phyloP scores from a whole-genome alignment of 2,329 filamentous ascomycete species.

The Ascochyta pisi region DNA sequence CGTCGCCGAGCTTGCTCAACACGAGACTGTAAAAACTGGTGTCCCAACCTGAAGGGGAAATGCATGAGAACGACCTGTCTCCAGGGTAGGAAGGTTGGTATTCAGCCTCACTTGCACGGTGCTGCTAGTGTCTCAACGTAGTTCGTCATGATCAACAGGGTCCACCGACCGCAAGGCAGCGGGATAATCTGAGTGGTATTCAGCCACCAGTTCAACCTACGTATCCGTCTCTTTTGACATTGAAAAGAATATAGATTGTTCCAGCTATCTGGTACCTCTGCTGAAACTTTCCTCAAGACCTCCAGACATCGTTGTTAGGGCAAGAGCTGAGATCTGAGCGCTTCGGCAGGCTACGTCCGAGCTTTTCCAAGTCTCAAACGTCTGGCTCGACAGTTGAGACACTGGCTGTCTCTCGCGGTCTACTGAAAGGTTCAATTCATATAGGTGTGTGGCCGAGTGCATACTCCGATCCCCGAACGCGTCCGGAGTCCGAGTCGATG shows the following conservation, averaged over 20 bases:
- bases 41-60: slow-evolving; percentile 9
- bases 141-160: slow-evolving; percentile 16
- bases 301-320: no score
- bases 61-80: slow-evolving; percentile 2
- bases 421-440: neutral
- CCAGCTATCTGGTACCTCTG: no score
- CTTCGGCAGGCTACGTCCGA: no score
- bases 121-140: slow-evolving; percentile 14
- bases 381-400: neutral
- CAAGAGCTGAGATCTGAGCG: no score
- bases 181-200: neutral
- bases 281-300: no score
- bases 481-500: neutral
- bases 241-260: no score
- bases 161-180: slow-evolving; percentile 4
- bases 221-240: no score
- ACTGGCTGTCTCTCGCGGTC: neutral
- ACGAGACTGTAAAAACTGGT: slow-evolving; percentile 7
- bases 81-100: slow-evolving; percentile 4
- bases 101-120: slow-evolving; percentile 5
- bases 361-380: neutral
- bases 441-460: neutral
- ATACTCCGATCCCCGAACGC: neutral
- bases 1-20: slow-evolving; percentile 11
- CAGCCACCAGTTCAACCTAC: neutral